phyloP scores from a whole-genome alignment of 2,329 filamentous ascomycete genomes.

The Tolypocladium guangdongense region DNA sequence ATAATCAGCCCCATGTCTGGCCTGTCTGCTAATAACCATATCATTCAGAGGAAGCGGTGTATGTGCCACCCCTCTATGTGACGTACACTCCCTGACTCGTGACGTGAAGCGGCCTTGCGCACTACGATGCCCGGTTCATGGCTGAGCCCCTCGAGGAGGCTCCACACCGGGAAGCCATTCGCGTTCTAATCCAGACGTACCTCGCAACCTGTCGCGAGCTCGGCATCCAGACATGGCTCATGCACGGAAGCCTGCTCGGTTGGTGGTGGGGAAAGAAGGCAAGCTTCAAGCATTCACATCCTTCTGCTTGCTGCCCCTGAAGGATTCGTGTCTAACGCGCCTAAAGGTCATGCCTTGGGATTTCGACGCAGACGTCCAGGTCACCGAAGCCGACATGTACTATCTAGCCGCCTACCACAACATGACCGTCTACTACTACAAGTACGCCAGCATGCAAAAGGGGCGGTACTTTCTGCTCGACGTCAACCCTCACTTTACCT shows the following conservation, averaged over 20 bases:
- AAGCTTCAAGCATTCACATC: slow-evolving; percentile 5
- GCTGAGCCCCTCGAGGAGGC: slow-evolving; percentile 33
- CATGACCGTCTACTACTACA: slow-evolving; percentile 35
- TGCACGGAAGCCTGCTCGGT: slow-evolving; percentile 71
- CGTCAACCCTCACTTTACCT: slow-evolving; percentile 30
- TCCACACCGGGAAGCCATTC: slow-evolving; percentile 49
- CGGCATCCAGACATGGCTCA: slow-evolving; percentile 69
- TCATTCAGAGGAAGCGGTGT: neutral
- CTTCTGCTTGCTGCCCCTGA: neutral
- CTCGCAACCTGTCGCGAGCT: slow-evolving; percentile 55
- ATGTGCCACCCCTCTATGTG: neutral
- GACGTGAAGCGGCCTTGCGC: neutral
- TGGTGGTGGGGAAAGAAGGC: slow-evolving; percentile 72
- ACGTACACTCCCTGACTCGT: neutral
- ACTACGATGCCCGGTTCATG: slow-evolving; percentile 29
- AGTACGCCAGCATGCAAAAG: slow-evolving; percentile 24
- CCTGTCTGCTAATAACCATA: neutral
- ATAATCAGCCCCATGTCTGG: too few species aligned
- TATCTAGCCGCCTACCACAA: slow-evolving; percentile 60
- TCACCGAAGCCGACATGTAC: slow-evolving; percentile 53
- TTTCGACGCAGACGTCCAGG: slow-evolving; percentile 65
- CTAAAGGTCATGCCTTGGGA: slow-evolving; percentile 63
- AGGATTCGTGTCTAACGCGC: neutral
- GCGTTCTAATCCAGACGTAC: slow-evolving; percentile 61
- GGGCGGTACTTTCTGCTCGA: slow-evolving; percentile 38